Evolutionary conservation across 768 basidiomycete species (phyloP), one percentile per base, ranked within the genome.

Genomic region (Amanita jacksonii): DNA sequence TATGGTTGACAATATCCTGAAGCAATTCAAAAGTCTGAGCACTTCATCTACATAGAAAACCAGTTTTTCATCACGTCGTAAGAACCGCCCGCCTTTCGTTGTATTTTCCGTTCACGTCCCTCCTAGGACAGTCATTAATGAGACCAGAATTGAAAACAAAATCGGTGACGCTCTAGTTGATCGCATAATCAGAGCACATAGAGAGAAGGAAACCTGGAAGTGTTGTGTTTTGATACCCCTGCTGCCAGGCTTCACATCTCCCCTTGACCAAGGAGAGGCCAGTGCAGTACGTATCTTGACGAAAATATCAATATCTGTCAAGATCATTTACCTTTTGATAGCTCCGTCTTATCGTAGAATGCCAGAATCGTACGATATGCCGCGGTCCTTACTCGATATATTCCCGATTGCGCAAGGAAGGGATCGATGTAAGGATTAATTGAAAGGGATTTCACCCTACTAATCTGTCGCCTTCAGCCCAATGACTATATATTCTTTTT

Each of bases 1-100:
- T 16, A 18, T 32, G 27, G 25, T 28, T 24, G 37, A 15, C 22
- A 16, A 9, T 33, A 18, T 33, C 27, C 13, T 35, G n/a, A n/a
- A 92, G 90, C 90, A 8, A 96, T 96, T 43, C 82, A 93, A 56
- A 67, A 86, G 55, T 93, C 91, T 19, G 91, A 97, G 52, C 91
- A 96, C 57, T 99, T 98, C 57, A 87, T 99, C 25, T 99, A 99
- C 65, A 96, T 99, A 50, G 94, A 97, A 59, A 91, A 92, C 52
- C 88, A 91, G 57, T 91, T 90, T 56, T 90, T 91, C 61, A 86
- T 91, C 50, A 81, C 85, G 1, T 88, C 85, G 87, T 89, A 60
- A 58, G 85, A 15, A n/a, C n/a, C n/a, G 51, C 8, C 12, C 42
- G 18, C 15, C 2, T 32, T 38, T 37, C 36, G 37, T 15, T 36